Conservation (phyloP, 352 stramenopile genomes). For the Globisporangium nunn region DNA sequence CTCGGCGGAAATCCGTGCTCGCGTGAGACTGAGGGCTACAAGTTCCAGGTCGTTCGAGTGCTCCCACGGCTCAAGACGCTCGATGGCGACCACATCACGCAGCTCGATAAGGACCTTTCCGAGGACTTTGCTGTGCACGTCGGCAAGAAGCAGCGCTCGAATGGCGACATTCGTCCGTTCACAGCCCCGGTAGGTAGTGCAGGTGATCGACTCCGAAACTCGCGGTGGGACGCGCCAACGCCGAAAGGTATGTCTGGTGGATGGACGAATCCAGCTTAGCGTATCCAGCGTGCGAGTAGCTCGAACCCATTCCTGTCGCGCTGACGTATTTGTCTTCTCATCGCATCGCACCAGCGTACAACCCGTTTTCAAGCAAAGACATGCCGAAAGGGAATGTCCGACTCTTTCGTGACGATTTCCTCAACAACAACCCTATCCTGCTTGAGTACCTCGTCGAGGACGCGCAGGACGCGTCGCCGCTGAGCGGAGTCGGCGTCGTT, state of each 20-base stretch:
- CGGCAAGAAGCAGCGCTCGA: not conserved
- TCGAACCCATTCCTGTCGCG: not conserved
- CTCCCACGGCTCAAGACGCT: conserved; percentile 59
- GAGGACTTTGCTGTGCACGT: conserved; percentile 46
- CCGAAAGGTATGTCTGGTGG: conserved; percentile 2
- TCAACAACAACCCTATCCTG: conserved; percentile 80
- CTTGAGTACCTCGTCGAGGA: conserved; percentile 72
- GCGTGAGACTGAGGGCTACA: conserved; percentile 52
- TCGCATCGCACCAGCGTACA: conserved; percentile 16
- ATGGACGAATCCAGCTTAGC: not conserved
- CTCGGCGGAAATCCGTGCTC: conserved; percentile 73
- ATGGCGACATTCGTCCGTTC: conserved; percentile 20
- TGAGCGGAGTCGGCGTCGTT: conserved; percentile 9
- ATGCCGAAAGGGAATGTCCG: conserved; percentile 75
- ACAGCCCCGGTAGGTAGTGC: conserved; percentile 22
- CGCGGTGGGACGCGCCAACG: conserved; percentile 6
- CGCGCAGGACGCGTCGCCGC: conserved; percentile 10
- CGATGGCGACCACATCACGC: conserved; percentile 67
- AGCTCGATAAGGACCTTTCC: conserved; percentile 64
- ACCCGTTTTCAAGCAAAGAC: conserved; percentile 46
- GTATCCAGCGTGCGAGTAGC: not conserved
- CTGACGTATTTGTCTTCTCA: not conserved
- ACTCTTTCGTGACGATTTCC: conserved; percentile 78
- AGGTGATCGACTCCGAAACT: not conserved
- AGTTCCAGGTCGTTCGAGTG: conserved; percentile 56